phyloP scores from a whole-genome alignment of 2,329 filamentous ascomycete species.

The Exophiala mesophila region DNA sequence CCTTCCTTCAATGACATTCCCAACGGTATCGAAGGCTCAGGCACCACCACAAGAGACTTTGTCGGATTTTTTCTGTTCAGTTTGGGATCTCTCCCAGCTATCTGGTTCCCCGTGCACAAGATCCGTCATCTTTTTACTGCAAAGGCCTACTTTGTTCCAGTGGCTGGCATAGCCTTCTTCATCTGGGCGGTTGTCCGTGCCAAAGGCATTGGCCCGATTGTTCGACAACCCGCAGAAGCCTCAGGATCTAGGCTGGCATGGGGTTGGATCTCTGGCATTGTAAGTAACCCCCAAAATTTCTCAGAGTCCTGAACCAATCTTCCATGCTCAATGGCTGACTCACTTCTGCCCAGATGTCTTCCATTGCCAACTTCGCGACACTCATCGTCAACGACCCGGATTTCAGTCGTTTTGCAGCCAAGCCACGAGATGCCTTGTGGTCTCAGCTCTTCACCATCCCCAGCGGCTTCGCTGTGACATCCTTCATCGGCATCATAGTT shows the following conservation, averaged over 20 bases:
- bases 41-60: slow-evolving; percentile 58
- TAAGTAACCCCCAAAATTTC: not conserved
- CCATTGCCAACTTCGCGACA: slow-evolving; percentile 86
- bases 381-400: slow-evolving; percentile 68
- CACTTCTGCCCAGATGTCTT: slow-evolving; percentile 72
- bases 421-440: slow-evolving; percentile 30
- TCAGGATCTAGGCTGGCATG: slow-evolving; percentile 69
- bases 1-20: slow-evolving; percentile 46
- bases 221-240: slow-evolving; percentile 60
- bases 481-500: slow-evolving; percentile 36
- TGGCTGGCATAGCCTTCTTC: slow-evolving; percentile 78
- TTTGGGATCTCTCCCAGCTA: slow-evolving; percentile 21
- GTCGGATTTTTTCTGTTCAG: slow-evolving; percentile 36
- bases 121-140: slow-evolving; percentile 79
- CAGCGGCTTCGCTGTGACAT: slow-evolving; percentile 23
- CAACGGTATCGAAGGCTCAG: slow-evolving; percentile 64
- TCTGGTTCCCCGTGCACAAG: slow-evolving; percentile 31
- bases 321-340: not conserved
- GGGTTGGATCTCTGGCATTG: slow-evolving; percentile 74
- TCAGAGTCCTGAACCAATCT: not conserved
- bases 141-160: slow-evolving; percentile 79
- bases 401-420: slow-evolving; percentile 68
- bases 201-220: slow-evolving; percentile 76
- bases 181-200: slow-evolving; percentile 81
- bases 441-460: slow-evolving; percentile 24